Base-by-base conservation (phyloP, 169 alveolate genomes). In the Plasmodium berghei region DNA sequence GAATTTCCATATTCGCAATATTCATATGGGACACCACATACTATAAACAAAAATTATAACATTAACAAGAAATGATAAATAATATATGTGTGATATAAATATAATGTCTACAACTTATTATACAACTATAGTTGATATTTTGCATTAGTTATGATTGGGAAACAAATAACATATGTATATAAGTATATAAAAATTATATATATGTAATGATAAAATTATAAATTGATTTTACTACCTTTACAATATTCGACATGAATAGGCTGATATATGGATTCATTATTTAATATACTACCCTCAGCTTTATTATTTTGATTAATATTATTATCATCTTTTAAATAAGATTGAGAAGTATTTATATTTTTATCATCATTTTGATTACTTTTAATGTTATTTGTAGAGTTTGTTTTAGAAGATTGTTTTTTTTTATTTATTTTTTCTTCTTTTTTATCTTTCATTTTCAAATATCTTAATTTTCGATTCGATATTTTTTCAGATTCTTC, bases 11-110 rank as follows among this genome's bases (percentile, higher is more conserved):
- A 96, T 66, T 96, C 98, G 66, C 98, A 96, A 67, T 93, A 96
- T 87, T 96, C 98, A 26, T 88, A 93, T 24, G 98, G 98, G 93
- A 95, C 91, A 34, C 96, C 94, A 86, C 98, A 96, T 40, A 52
- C 88, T 62, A 69, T n/a, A 64, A 16, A 56, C 5, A 28, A 34
- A 8, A 48, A 69, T 9, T 10, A 26, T n/a, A 45, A 45, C 18
- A 48, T 48, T 0, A 9, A 24, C 22, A 52, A 49, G 45, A 56
- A 73, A 73, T n/a, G n/a, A 2, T 34, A 26, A 24, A 59, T 2
- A 54, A 49, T 52, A 28, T 14, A 22, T 22, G 8, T 9, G 55
- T 42, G 85, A 8, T 20, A 20, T 46, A 12, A n/a, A 58, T 16
- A 9, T 2, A 52, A 34, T 34, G 42, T 34, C 42, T 34, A 34